Evolutionary conservation across 2,329 filamentous ascomycete genomes (phyloP).

Genomic region (Arachnomyces sp.): DNA sequence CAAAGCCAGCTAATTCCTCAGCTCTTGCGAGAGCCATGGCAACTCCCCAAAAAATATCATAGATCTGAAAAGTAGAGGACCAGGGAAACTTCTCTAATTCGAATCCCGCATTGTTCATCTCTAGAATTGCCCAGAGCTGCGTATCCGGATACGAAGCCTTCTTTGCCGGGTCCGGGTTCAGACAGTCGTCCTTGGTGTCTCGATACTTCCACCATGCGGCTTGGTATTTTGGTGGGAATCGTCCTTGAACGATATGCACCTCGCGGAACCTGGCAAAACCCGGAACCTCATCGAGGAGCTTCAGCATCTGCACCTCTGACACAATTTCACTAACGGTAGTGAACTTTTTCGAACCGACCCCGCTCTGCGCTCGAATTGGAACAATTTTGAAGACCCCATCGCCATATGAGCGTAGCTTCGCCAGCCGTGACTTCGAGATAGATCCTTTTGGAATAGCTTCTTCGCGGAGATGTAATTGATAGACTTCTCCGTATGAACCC

Average conservation of each 20-base stretch:
- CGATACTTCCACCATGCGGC: slow-evolving; percentile 37
- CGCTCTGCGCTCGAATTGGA: slow-evolving; percentile 35
- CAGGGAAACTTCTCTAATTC: slow-evolving; percentile 45
- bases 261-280: slow-evolving; percentile 58
- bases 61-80: slow-evolving; percentile 41
- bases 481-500: slow-evolving; percentile 60
- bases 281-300: slow-evolving; percentile 51
- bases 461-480: slow-evolving; percentile 44
- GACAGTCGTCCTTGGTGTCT: slow-evolving; percentile 36
- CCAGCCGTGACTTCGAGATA: slow-evolving; percentile 31
- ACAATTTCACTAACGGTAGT: slow-evolving; percentile 44
- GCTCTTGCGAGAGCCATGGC: slow-evolving; percentile 54
- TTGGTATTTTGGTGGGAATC: slow-evolving; percentile 46
- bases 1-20: slow-evolving; percentile 53
- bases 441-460: slow-evolving; percentile 23
- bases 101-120: slow-evolving; percentile 59
- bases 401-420: slow-evolving; percentile 30
- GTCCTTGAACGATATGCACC: slow-evolving; percentile 50
- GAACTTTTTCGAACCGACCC: slow-evolving; percentile 35
- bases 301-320: slow-evolving; percentile 46
- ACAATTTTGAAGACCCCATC: slow-evolving; percentile 44
- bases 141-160: slow-evolving; percentile 46
- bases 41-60: slow-evolving; percentile 63
- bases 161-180: slow-evolving; percentile 51
- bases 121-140: slow-evolving; percentile 57